Evolutionary conservation across 2,329 filamentous ascomycete species (phyloP), one percentile per base, ranked within the genome.

Genomic region (Myriosclerotinia scirpicola): DNA sequence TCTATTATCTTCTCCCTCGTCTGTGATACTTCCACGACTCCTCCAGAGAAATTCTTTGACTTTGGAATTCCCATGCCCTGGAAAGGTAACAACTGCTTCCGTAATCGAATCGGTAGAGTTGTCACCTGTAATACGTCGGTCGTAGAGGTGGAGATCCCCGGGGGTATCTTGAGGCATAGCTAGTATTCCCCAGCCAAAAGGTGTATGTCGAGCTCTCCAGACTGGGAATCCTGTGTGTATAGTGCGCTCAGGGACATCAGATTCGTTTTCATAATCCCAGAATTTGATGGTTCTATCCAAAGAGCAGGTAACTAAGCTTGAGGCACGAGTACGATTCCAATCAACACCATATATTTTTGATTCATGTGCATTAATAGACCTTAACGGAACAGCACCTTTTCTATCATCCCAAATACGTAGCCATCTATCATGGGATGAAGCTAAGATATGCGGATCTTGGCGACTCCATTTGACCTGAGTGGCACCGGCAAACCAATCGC

Each of bases 341-440:
- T 97, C 94, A 44, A 97, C 83, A 38, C 94, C 94, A 76, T 97
- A 97, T 68, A 97, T 97, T 78, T 97, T 97, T 48, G 93, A 97
- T 42, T 86, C 87, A 74, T 97, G 93, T 0, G 93, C 94, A 75
- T 89, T 88, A 69, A 97, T 96, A 20, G 92, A 94, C 68, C 88
- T 88, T 54, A 97, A 79, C 6, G 93, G 93, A 67, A 87, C 84
- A 3, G 90, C 89, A 0, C 92, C 87, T 75, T 90, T 91, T 59
- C 93, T 85, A 75, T 91, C 88, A 77, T 97, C 93, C 93, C 93
- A 97, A 62, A 97, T 92, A 68, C 92, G 90, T 54, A 97, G 81
- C 80, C 88, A 92, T 59, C 89, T 88, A 78, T 97, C 93, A 79
- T 97, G 94, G 14, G 93, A 92, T 40, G 93, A 97, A 26, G 94